Conservation (phyloP, 2,329 filamentous ascomycete genomes). For the Cladophialophora immunda region DNA sequence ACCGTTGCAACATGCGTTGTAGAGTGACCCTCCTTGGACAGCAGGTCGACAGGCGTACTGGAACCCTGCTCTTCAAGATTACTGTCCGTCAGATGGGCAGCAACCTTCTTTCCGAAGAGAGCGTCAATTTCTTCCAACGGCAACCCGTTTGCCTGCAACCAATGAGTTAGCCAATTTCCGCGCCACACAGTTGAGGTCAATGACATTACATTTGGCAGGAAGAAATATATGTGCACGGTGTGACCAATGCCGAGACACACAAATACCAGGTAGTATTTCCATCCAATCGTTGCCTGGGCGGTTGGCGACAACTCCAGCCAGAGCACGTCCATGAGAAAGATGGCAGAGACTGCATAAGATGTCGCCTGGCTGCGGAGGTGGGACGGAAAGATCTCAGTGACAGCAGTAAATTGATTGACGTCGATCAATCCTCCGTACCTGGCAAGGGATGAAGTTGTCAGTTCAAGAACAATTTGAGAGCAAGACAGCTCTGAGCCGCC, state of each 20-base stretch:
- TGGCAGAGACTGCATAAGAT: conserved; percentile 12
- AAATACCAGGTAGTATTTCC: conserved; percentile 51
- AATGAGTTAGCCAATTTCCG: not conserved
- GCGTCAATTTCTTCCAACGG: conserved; percentile 16
- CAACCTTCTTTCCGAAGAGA: conserved; percentile 8
- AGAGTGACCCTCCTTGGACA: too few species aligned
- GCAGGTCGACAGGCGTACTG: too few species aligned
- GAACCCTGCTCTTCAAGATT: not conserved
- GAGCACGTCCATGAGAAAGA: conserved; percentile 45
- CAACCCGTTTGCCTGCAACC: conserved; percentile 3
- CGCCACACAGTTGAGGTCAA: too few species aligned
- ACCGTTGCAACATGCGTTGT: too few species aligned
- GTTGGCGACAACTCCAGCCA: conserved; percentile 46
- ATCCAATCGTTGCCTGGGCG: conserved; percentile 45
- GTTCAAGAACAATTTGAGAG: not conserved
- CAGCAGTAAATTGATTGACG: conserved; percentile 57
- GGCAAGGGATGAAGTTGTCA: not conserved
- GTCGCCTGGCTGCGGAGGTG: conserved; percentile 29
- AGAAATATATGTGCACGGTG: conserved; percentile 45
- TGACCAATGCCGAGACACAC: conserved; percentile 45
- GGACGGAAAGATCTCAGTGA: conserved; percentile 40
- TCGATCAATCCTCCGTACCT: conserved; percentile 45
- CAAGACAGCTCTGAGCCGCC: too few species aligned
- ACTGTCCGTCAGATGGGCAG: not conserved
- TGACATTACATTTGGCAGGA: conserved; percentile 44